A percentile compares a stretch with the other conserved stretches of the same genome.
Evolutionary conservation across 192 early-diverging fungal genomes (phyloP).

Genomic region (Linnemannia elongata): DNA sequence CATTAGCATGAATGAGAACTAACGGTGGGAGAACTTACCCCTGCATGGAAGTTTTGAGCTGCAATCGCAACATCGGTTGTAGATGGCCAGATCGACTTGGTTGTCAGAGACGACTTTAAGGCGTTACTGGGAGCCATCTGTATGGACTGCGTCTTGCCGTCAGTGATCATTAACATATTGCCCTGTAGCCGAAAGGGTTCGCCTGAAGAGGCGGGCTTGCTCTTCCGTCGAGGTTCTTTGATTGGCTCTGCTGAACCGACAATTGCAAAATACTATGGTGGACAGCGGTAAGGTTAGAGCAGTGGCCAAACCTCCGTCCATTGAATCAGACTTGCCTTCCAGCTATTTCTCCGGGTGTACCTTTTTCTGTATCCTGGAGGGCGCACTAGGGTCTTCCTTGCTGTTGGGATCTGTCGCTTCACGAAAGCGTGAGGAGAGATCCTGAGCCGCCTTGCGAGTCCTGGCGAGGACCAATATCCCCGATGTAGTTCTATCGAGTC

Average conservation of each 20-base stretch:
- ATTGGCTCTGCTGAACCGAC: slow-evolving; percentile 8
- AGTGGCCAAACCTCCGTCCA: not conserved
- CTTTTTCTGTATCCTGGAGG: slow-evolving; percentile 25
- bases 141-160: slow-evolving; percentile 16
- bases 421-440: slow-evolving; percentile 27
- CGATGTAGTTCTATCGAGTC: slow-evolving; percentile 34
- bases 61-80: slow-evolving; percentile 11
- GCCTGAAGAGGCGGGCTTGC: not conserved
- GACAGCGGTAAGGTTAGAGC: not conserved
- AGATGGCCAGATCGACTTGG: slow-evolving; percentile 13
- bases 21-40: not conserved
- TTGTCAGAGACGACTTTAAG: not conserved
- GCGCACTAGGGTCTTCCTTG: not conserved
- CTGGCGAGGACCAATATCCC: slow-evolving; percentile 37
- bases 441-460: slow-evolving; percentile 43
- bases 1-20: not conserved
- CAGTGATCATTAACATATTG: slow-evolving; percentile 1
- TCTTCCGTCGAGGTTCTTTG: not conserved
- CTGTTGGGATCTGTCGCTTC: not conserved
- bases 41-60: slow-evolving; percentile 6
- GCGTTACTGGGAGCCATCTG: not conserved
- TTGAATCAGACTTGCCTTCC: too few species aligned
- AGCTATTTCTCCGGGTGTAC: not conserved
- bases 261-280: slow-evolving; percentile 29
- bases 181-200: not conserved